Base-by-base conservation (phyloP, 1,139 yeast species). In the Sugiyamaella neomexicana region DNA sequence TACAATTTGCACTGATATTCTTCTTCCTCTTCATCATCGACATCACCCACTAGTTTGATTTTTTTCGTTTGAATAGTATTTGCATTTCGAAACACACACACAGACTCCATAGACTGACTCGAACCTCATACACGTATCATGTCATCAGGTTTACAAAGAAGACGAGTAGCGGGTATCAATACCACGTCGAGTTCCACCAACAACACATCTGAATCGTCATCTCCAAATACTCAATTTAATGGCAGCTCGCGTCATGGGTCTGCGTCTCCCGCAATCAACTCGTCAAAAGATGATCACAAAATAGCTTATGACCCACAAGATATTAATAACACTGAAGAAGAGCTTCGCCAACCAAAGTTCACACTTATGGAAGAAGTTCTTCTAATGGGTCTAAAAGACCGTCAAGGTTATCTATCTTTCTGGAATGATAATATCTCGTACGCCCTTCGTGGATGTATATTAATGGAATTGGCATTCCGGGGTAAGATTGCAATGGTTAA, bases 401-500 rank as follows among this genome's bases (percentile, higher is more conserved):
- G 87, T 65, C 98, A 93, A 72, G 99, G 99, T 5, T 90, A 91
- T 70, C 77, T 93, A 56, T 89, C 97, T 20, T 93, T 93, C 72
- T 93, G 99, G 99, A 95, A 93, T 70, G 99, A 93, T 72, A 91
- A 89, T 70, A 91, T 93, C 56, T 89, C 97, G 29, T 95, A 93
- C 72, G 97, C 97, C 1, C 79, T 93, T 58, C 83, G 99, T 65
- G 99, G 99, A 10, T 88, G 97, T 69, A 93, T 93, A 60, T 69
- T 93, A 56, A 80, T 93, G 72, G 99, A 93, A 71, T 78, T 93
- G 70, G 96, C 98, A 1, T 82, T 93, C 67, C 82, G 98, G 64
- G 91, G 90, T 55, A 87, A 86, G 67, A 89, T 93, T 66, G 80
- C 93, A 53, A 82, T 95, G 76, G 87, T 90, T 46, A 89, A 89